phyloP scores from a whole-genome alignment of 768 basidiomycete species.

The Gymnopilus dilepis region DNA sequence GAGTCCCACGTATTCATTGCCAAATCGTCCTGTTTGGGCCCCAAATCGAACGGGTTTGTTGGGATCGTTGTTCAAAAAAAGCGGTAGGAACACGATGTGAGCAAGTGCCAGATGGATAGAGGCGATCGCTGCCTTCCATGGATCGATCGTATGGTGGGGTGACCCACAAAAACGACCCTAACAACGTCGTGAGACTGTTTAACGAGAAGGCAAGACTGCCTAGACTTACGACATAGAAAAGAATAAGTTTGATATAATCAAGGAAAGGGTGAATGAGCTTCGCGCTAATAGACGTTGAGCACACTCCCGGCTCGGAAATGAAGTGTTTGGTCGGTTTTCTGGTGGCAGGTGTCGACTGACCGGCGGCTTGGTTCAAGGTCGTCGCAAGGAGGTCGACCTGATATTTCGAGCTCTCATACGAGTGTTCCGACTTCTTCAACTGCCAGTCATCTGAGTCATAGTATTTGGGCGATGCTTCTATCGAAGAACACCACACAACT shows the following conservation, averaged over 20 bases:
- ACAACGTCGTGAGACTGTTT: neutral
- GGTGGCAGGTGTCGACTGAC: slow-evolving; percentile 26
- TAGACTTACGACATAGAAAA: slow-evolving; percentile 69
- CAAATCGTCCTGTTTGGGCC: slow-evolving; percentile 62
- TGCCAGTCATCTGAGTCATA: slow-evolving; percentile 78
- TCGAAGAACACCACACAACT: slow-evolving; percentile 81
- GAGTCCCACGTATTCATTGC: slow-evolving; percentile 55
- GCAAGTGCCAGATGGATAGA: slow-evolving; percentile 71
- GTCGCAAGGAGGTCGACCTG: slow-evolving; percentile 73
- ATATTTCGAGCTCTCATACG: slow-evolving; percentile 78
- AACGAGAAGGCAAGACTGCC: neutral
- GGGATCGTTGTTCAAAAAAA: slow-evolving; percentile 23
- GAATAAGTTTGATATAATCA: slow-evolving; percentile 51
- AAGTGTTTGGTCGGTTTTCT: slow-evolving; percentile 56
- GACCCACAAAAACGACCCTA: slow-evolving; percentile 77
- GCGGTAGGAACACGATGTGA: slow-evolving; percentile 51
- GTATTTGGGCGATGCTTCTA: slow-evolving; percentile 58
- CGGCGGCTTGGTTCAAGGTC: slow-evolving; percentile 54
- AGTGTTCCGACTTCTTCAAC: slow-evolving; percentile 57
- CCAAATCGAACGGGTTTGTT: slow-evolving; percentile 53
- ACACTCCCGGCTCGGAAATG: slow-evolving; percentile 72
- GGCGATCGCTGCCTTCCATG: slow-evolving; percentile 70
- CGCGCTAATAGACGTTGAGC: slow-evolving; percentile 62
- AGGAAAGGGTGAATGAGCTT: slow-evolving; percentile 51
- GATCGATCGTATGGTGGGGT: slow-evolving; percentile 61